Base-by-base conservation (phyloP, 768 basidiomycete genomes). In the Lactarius psammicola region DNA sequence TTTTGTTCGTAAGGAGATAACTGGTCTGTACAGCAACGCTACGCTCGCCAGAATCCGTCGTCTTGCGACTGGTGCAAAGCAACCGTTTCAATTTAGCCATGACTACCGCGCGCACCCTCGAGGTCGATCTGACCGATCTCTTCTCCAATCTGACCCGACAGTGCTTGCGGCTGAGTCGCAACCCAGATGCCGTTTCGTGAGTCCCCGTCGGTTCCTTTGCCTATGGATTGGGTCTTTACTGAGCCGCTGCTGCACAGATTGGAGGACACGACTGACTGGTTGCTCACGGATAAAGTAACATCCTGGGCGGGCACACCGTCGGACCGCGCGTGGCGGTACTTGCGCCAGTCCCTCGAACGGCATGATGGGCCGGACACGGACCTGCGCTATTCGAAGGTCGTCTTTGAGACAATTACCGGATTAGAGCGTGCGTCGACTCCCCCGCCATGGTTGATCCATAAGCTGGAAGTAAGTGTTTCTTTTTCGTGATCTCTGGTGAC, bases 261-360 rank as follows among this genome's bases (percentile, higher is more conserved):
- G 76, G 85, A 87, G 70, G 85, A 90, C 62, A 84, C 82, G 4
- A 85, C 86, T 1, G 86, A 89, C 68, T 98, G 95, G 95, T 80
- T 98, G 38, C 79, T 92, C 42, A 87, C 87, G 23, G 91, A 94
- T 72, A 85, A 87, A 65, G 82, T 92, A 11, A 82, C 87, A 2
- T 88, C 90, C 0, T 96, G 96, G 89, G 83, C 89, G 23, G 95
- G 95, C 4, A 84, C 89, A 7, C 80, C 87, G 20, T 83, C 87
- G 40, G 88, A 92, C 69, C 84, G 90, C 67, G 94, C 88, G 5
- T 95, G 95, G 92, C 84, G 90, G 72, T 94, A 94, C 75, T 82
- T 99, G 54, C 89, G 93, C 68, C 82, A 87, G 69, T 84, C 88
- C 23, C 80, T 98, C 67, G 85, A 88, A 63, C 85, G 88, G 56